phyloP scores from a whole-genome alignment of 371 early-diverging fungal species.

The Coemansia linderi region DNA sequence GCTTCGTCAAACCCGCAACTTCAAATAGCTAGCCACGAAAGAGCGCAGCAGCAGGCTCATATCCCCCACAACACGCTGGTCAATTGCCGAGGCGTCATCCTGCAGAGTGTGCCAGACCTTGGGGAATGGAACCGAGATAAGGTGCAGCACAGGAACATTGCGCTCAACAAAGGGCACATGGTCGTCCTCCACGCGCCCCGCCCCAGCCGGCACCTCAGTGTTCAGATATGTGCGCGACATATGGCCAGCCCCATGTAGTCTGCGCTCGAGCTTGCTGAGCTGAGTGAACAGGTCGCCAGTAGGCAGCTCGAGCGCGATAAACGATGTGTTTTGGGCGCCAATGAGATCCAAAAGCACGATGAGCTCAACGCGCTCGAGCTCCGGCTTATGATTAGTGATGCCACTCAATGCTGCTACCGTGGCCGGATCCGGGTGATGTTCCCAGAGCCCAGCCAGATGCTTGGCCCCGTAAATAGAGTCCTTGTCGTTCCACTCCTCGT shows the following conservation, averaged over 20 bases:
- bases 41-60: slow-evolving; percentile 54
- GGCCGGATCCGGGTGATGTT: slow-evolving; percentile 29
- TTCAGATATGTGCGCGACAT: slow-evolving; percentile 54
- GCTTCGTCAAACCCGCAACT: slow-evolving; percentile 51
- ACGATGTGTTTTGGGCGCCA: slow-evolving; percentile 60
- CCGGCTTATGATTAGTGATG: slow-evolving; percentile 44
- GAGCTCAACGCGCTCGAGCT: slow-evolving; percentile 75
- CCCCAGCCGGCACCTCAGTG: slow-evolving; percentile 46
- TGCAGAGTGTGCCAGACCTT: slow-evolving; percentile 80
- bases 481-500: slow-evolving; percentile 68
- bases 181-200: slow-evolving; percentile 77
- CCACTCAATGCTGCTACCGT: slow-evolving; percentile 37
- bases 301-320: slow-evolving; percentile 53
- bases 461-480: slow-evolving; percentile 94
- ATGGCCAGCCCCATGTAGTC: slow-evolving; percentile 27
- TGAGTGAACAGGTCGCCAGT: slow-evolving; percentile 63
- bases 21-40: slow-evolving; percentile 55
- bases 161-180: slow-evolving; percentile 84
- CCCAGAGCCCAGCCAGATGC: slow-evolving; percentile 65
- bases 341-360: slow-evolving; percentile 87
- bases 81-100: slow-evolving; percentile 61
- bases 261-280: slow-evolving; percentile 51
- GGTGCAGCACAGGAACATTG: slow-evolving; percentile 84
- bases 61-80: slow-evolving; percentile 50
- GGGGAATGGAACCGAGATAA: slow-evolving; percentile 92